These are phyloP conservation scores for Ophiognomonia clavigignenti-juglandacearum DNA, from an alignment of 2,329 filamentous ascomycete genomes.

Conservation along the genomic window DNA sequence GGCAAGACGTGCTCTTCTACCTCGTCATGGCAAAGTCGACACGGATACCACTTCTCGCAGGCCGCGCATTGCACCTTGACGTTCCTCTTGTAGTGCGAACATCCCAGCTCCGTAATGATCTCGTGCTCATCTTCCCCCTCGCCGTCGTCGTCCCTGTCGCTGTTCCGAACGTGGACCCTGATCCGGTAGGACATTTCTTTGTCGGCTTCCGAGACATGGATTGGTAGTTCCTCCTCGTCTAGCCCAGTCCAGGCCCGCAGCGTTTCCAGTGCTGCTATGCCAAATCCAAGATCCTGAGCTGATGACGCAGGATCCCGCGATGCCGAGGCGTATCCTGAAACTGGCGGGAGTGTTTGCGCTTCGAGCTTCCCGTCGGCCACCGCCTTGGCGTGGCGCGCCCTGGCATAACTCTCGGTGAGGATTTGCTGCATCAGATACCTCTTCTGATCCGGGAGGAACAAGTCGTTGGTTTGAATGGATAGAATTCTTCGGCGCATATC, in stretches of 20 bases:
- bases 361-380: constrained; percentile 13
- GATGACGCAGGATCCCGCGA: constrained; percentile 1
- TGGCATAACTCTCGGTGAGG: constrained; percentile 61
- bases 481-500: constrained; percentile 63
- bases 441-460: constrained; percentile 55
- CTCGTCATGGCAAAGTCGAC: constrained; percentile 88
- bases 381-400: constrained; percentile 5
- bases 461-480: constrained; percentile 58
- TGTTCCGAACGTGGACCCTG: constrained; percentile 34
- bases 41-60: constrained; percentile 90
- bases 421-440: constrained; percentile 67
- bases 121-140: constrained; percentile 23
- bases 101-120: constrained; percentile 59
- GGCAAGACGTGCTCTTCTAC: constrained; percentile 74
- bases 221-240: constrained; percentile 35
- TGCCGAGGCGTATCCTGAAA: not conserved
- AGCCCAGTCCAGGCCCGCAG: constrained; percentile 53
- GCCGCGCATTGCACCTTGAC: constrained; percentile 92
- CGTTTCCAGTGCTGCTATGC: constrained; percentile 38
- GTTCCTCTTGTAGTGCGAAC: constrained; percentile 89
- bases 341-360: not conserved
- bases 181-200: constrained; percentile 64
- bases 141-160: constrained; percentile 42
- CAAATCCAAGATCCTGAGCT: constrained; percentile 10
- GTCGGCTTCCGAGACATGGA: constrained; percentile 42